Evolutionary conservation across 2,329 filamentous ascomycete species (phyloP), one percentile per base, ranked within the genome.

Genomic region (Colletotrichum sp.): DNA sequence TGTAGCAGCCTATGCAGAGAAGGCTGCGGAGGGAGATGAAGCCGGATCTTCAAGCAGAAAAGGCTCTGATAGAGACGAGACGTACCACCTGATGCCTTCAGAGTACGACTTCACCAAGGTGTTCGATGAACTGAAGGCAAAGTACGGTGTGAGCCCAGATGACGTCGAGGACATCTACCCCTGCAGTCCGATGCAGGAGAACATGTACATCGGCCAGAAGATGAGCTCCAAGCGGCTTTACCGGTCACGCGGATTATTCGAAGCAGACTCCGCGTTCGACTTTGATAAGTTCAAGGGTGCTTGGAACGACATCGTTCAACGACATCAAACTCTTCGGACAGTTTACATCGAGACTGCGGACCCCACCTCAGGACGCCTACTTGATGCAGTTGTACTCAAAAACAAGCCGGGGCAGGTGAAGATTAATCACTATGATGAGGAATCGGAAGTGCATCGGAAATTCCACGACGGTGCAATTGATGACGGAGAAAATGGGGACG

Each of bases 121-220:
- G 1, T 30, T 32, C 8, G 10, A 30, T 4, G 44, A 75, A 8
- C 32, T 75, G 18, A 22, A 13, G 15, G 24, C 24, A 3, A 75
- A 44, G 4, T 22, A 64, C 9, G 28, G 24, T 3, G 24, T 75
- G 4, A 10, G 28, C 9, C 22, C 4, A 8, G 30, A 80, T 77
- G 79, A 72, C 8, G 79, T 70, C 67, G 80, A 82, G 34, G 82
- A 84, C 63, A 73, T 82, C 0, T 86, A 84, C n/a, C 85, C 85
- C 4, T 85, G 83, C 77, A 83, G 84, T 4, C 80, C 84, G 0
- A 80, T 85, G 71, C 85, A 87, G 52, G 81, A 83, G n/a, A 84
- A 83, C 4, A 80, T 87, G 2, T 78, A 87, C 36, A 80, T 84
- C 4, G 80, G 85, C 10, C 80, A 83, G 22, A 75, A 68, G 13